These are phyloP conservation scores for Naganishia cerealis DNA, from an alignment of 1,284 basidiomycete species.

Conservation along the genomic window DNA sequence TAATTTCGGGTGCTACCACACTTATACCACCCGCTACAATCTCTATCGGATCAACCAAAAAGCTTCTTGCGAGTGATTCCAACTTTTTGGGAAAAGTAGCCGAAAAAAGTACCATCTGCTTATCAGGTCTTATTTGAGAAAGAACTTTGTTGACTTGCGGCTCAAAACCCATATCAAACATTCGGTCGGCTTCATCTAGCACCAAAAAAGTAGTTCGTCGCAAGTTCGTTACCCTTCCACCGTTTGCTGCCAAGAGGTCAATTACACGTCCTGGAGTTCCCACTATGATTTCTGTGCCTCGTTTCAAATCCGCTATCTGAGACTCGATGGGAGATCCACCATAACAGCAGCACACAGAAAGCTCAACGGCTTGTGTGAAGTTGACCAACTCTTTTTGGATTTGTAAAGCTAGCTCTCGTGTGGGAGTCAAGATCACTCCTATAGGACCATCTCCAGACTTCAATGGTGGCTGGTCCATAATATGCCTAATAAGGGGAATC, in stretches of 20 bases:
- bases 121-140: slow-evolving; percentile 94
- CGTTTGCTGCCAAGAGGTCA: slow-evolving; percentile 95
- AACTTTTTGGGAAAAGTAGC: slow-evolving; percentile 99
- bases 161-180: slow-evolving; percentile 99
- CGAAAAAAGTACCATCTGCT: slow-evolving; percentile 97
- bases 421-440: slow-evolving; percentile 95
- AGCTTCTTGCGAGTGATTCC: slow-evolving; percentile 96
- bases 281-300: slow-evolving; percentile 97
- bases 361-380: slow-evolving; percentile 84
- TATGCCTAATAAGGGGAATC: slow-evolving; percentile 92
- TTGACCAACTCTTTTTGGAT: slow-evolving; percentile 97
- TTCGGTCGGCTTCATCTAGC: slow-evolving; percentile 97
- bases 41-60: slow-evolving; percentile 87
- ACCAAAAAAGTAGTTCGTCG: slow-evolving; percentile 97
- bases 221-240: slow-evolving; percentile 94
- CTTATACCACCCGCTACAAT: slow-evolving; percentile 97
- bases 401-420: slow-evolving; percentile 92
- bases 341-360: slow-evolving; percentile 89
- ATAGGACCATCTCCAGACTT: slow-evolving; percentile 94
- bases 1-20: slow-evolving; percentile 95
- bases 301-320: slow-evolving; percentile 98
- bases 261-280: slow-evolving; percentile 99
- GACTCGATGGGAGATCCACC: slow-evolving; percentile 98
- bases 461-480: slow-evolving; percentile 93
- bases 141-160: slow-evolving; percentile 89